A percentile compares a stretch with the other conserved stretches of the same genome.
These are phyloP conservation scores for Funneliformis mosseae DNA, from an alignment of 192 early-diverging fungal species.

Conservation along the genomic window DNA sequence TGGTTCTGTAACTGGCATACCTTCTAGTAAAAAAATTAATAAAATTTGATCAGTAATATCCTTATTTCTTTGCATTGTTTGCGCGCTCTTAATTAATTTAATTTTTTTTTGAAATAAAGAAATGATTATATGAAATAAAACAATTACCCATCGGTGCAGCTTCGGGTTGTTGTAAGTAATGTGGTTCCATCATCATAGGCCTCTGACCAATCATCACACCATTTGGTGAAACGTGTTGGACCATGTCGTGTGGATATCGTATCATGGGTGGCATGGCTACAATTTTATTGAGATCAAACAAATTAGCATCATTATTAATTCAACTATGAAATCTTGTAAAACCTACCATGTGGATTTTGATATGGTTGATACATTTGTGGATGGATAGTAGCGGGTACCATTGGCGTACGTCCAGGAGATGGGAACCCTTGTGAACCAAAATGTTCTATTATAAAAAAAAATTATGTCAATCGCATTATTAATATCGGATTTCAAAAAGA, in stretches of 20 bases:
- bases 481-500: background rate
- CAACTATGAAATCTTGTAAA: background rate
- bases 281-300: background rate
- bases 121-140: background rate
- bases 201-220: conserved; percentile 52
- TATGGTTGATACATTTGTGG: conserved; percentile 57
- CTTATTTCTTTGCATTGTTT: too few relatives aligned
- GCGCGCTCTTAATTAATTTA: background rate
- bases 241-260: conserved; percentile 57
- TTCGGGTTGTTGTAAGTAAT: conserved; percentile 40
- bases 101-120: background rate
- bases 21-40: conserved; percentile 14
- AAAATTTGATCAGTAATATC: background rate
- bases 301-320: background rate
- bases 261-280: conserved; percentile 56
- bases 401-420: conserved; percentile 51
- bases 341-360: conserved; percentile 47
- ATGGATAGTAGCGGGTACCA: conserved; percentile 56
- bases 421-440: conserved; percentile 54
- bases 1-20: conserved; percentile 5
- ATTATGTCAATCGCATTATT: background rate
- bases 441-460: conserved; percentile 40
- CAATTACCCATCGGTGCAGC: conserved; percentile 33
- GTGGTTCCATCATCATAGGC: conserved; percentile 49
- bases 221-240: conserved; percentile 47